Evolutionary conservation across 768 basidiomycete genomes (phyloP), one percentile per base, ranked within the genome.

Genomic region (Tricholoma saponaceum): DNA sequence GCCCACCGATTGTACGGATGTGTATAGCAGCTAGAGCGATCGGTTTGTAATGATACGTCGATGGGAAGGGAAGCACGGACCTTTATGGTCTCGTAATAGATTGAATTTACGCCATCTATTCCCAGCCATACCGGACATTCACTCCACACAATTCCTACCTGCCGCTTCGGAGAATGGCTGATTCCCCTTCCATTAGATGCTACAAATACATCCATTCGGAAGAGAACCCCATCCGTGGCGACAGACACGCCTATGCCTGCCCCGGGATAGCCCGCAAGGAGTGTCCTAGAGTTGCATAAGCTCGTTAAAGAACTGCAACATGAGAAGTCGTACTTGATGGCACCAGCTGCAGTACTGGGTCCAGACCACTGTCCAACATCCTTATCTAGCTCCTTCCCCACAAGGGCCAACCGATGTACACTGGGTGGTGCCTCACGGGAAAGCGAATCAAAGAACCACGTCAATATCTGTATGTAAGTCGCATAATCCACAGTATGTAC

Each of bases 291-390:
- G n/a, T 32, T 57, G 60, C 33, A 49, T 35, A 33, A 51, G 20
- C 8, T 30, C 47, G 2, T 30, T n/a, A 18, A 55, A 51, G 1
- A 47, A 16, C 14, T 28, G 7, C 18, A 46, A 20, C 28, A 18
- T 50, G 14, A n/a, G 60, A 23, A 39, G 8, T 69, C 80, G 56
- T 67, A 92, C 90, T 90, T 93, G 74, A 98, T 90, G 10, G 94
- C 95, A 35, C 95, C 95, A 7, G 95, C 95, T n/a, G 96, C 97
- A 0, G 92, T 94, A 67, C 92, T 95, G 0, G 96, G 96, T 0
- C 96, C 96, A 66, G 98, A 98, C 96, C 96, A 98, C 70, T 94
- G 90, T 1, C 96, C 96, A 0, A 98, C 90, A 62, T 94, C 92
- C 59, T 92, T 98, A 12, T 96, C 96, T 1, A 98, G 81, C 64